phyloP scores from a whole-genome alignment of 257 asterid genomes.

The Jasminum sambac region DNA sequence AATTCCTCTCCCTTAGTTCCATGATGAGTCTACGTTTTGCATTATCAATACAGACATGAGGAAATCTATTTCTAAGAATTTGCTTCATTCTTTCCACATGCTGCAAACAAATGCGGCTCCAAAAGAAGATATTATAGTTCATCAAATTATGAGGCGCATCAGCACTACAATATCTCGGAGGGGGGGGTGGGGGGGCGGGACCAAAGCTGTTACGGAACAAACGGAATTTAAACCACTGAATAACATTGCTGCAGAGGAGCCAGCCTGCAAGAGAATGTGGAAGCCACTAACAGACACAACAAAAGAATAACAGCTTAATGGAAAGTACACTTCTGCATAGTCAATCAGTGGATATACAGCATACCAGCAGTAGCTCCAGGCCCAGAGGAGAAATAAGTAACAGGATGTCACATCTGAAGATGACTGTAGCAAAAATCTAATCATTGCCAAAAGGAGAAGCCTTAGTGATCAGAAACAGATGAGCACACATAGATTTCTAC shows the following conservation, averaged over 20 bases:
- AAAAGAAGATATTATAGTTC: conserved; percentile 3
- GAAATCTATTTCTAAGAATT: conserved; percentile 14
- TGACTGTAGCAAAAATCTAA: conserved; percentile 78
- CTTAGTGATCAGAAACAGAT: conserved; percentile 29
- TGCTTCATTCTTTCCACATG: conserved; percentile 1
- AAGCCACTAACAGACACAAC: not conserved
- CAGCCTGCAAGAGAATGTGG: not conserved
- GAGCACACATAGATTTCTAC: not conserved
- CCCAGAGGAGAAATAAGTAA: conserved; percentile 80
- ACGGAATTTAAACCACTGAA: not conserved
- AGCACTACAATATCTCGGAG: not conserved
- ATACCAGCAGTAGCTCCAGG: conserved; percentile 83
- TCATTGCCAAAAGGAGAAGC: conserved; percentile 35
- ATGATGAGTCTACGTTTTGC: not conserved
- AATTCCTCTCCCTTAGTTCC: not conserved
- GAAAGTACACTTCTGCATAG: conserved; percentile 17
- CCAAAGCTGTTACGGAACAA: conserved; percentile 8
- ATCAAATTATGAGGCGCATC: conserved; percentile 4
- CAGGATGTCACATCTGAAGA: conserved; percentile 92
- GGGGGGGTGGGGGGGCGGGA: no score
- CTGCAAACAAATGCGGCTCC: conserved; percentile 14
- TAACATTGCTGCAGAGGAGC: not conserved
- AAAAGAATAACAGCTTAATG: not conserved
- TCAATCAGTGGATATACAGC: conserved; percentile 24
- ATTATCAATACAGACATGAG: not conserved